A percentile compares a stretch with the other conserved stretches of the same genome.
Evolutionary conservation across 1,284 basidiomycete genomes (phyloP).

Genomic region (Ceratobasidium sp.): DNA sequence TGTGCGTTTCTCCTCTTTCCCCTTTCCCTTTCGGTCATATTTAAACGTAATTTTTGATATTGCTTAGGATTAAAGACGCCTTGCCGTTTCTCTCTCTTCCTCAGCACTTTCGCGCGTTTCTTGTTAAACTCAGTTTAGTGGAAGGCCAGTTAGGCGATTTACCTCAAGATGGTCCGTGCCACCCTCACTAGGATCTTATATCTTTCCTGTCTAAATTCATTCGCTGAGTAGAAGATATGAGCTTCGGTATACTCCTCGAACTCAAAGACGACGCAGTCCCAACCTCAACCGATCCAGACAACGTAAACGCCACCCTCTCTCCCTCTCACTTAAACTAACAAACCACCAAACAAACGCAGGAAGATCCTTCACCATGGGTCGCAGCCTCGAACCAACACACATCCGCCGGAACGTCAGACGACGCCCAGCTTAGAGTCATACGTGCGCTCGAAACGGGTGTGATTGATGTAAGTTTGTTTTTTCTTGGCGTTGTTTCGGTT

Average conservation of each 20-base stretch:
- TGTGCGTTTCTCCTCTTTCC: slow-evolving; percentile 49
- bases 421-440: slow-evolving; percentile 76
- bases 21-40: not conserved
- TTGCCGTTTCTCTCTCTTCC: slow-evolving; percentile 75
- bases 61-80: slow-evolving; percentile 73
- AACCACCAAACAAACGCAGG: not conserved
- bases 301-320: slow-evolving; percentile 54
- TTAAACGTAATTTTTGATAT: slow-evolving; percentile 22
- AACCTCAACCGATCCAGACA: slow-evolving; percentile 66
- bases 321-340: not conserved
- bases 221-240: slow-evolving; percentile 71
- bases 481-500: not conserved
- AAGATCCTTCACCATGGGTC: slow-evolving; percentile 81
- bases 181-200: not conserved
- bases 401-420: slow-evolving; percentile 70
- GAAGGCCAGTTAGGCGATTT: slow-evolving; percentile 81
- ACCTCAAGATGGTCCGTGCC: slow-evolving; percentile 61
- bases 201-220: slow-evolving; percentile 12
- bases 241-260: slow-evolving; percentile 88
- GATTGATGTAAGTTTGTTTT: slow-evolving; percentile 73
- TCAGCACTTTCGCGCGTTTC: slow-evolving; percentile 86
- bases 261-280: slow-evolving; percentile 79
- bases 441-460: slow-evolving; percentile 88
- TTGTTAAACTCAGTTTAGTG: slow-evolving; percentile 86
- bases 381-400: slow-evolving; percentile 76